These are phyloP conservation scores for Orobanche coerulescens DNA, from an alignment of 257 asterid genomes.

Conservation along the genomic window DNA sequence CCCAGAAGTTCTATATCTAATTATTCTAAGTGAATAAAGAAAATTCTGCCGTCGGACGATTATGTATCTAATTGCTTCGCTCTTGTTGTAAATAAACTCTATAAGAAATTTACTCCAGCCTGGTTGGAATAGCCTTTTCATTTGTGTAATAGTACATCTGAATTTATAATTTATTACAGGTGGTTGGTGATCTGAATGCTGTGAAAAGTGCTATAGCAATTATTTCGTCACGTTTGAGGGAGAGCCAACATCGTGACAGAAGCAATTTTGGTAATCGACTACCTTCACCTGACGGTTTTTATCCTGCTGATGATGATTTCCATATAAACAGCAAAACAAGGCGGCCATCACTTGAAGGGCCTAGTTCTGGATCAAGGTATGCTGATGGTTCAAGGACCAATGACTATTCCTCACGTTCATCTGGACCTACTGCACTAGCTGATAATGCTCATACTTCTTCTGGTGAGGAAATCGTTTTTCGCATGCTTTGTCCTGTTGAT, in stretches of 20 bases:
- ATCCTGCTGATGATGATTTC: slow-evolving; percentile 54
- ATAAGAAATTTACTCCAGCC: neutral
- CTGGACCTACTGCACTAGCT: slow-evolving; percentile 36
- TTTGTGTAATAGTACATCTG: slow-evolving; percentile 7
- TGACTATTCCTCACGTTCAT: slow-evolving; percentile 51
- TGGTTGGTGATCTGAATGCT: slow-evolving; percentile 72
- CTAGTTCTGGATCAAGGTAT: slow-evolving; percentile 50
- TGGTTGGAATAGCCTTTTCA: neutral
- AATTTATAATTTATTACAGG: slow-evolving; percentile 35
- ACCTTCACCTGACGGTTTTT: slow-evolving; percentile 58
- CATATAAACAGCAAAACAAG: slow-evolving; percentile 34
- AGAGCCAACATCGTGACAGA: slow-evolving; percentile 91
- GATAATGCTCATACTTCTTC: slow-evolving; percentile 44
- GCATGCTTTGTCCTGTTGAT: slow-evolving; percentile 77
- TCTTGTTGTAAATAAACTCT: neutral
- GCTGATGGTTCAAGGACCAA: slow-evolving; percentile 48
- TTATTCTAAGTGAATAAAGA: slow-evolving; percentile 7
- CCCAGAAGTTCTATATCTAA: neutral
- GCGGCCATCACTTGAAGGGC: slow-evolving; percentile 50
- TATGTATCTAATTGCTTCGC: slow-evolving; percentile 6
- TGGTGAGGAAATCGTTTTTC: slow-evolving; percentile 67
- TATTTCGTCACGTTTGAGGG: slow-evolving; percentile 78
- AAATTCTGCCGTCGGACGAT: neutral
- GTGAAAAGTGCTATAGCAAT: slow-evolving; percentile 67
- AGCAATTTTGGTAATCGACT: slow-evolving; percentile 46